A percentile compares a stretch with the other conserved stretches of the same genome.
Evolutionary conservation across 2,329 filamentous ascomycete species (phyloP).

Genomic region (Monilinia laxa): DNA sequence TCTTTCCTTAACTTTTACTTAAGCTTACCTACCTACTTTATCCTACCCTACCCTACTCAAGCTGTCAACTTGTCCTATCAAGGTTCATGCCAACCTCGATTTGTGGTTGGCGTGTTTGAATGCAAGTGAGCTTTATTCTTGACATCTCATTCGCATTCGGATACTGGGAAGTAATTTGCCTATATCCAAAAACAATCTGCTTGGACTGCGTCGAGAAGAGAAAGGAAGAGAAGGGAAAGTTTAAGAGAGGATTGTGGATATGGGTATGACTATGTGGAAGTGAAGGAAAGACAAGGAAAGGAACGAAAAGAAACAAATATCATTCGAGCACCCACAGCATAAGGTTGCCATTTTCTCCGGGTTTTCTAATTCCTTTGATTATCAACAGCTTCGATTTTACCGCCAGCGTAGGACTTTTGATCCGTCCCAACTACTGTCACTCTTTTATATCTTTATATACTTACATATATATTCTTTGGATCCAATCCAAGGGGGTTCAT

Average conservation of each 20-base stretch:
- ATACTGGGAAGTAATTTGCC: too few relatives aligned
- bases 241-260: not conserved
- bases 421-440: constrained; percentile 21
- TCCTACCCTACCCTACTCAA: too few relatives aligned
- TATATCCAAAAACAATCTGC: not conserved
- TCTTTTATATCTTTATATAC: not conserved
- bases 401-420: not conserved
- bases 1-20: too few relatives aligned
- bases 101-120: too few relatives aligned
- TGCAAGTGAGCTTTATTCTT: too few relatives aligned
- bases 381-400: constrained; percentile 13
- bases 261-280: not conserved
- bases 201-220: not conserved
- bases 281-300: not conserved
- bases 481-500: not conserved
- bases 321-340: constrained; percentile 1
- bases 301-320: not conserved
- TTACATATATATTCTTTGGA: not conserved
- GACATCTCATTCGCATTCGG: too few relatives aligned
- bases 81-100: too few relatives aligned
- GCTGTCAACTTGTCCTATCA: too few relatives aligned
- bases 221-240: not conserved
- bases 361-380: not conserved
- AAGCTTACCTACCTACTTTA: too few relatives aligned
- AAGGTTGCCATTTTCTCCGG: not conserved